Base-by-base conservation (phyloP, 768 basidiomycete genomes). In the Hortiboletus flavorubellus region DNA sequence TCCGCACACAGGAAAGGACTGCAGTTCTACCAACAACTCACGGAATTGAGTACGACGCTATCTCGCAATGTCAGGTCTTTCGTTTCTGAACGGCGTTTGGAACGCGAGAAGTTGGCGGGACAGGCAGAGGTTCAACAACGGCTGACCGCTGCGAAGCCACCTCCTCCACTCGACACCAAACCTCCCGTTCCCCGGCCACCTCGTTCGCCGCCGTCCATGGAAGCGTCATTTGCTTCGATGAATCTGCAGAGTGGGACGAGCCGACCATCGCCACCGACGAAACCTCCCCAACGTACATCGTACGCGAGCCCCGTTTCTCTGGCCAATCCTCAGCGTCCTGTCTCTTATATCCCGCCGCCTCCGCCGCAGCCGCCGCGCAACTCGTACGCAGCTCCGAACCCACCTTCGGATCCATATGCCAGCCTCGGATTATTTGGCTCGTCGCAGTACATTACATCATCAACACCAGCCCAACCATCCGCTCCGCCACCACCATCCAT, bases 1-100 rank as follows among this genome's bases (percentile, higher is more conserved):
- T 26, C 21, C 21, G 16, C 21, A 2, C 8, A 59, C 67, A 93
- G 91, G 12, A 95, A 94, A 68, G 96, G 95, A 0, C 75, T 93
- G 2, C 84, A 88, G 42, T 99, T 96, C 72, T 98, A 99, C 68
- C 78, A 76, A 7, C 91, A 95, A 59, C 78, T 98, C 14, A 80
- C 77, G 0, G 83, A 84, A 16, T 71, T 95, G 37, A 77, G 84
- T 11, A 64, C 73, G 0, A 80, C 78, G 8, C 78, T 98, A 5
- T 74, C 78, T 35, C 70, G 77, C 5, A 85, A 84, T 53, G 80
- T 83, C 3, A 80, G 77, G 47, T 72, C 76, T 0, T 97, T 88
- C 64, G 75, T 93, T 8, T 72, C 78, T 0, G 75, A 79, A 16
- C 78, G 96, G 30, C 80, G 76, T 8, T 71, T 76, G 0, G 94